Percentiles rank a stretch among this genome's conserved stretches.
Conservation (phyloP, 2,329 filamentous ascomycete species). For the Aspergillus calidoustus region DNA sequence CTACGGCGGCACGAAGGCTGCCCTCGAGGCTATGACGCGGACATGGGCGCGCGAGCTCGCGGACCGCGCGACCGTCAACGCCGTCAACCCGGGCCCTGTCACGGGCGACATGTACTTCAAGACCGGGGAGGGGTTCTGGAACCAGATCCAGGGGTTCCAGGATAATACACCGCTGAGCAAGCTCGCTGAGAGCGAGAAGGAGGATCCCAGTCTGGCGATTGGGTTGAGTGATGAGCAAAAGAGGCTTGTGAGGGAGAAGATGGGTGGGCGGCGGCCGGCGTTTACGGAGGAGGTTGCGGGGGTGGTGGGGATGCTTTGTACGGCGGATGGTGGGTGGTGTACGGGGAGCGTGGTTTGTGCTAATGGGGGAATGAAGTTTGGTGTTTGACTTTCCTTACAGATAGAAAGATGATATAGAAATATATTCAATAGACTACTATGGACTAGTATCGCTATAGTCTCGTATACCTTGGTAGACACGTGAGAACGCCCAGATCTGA, state of each 20-base stretch:
- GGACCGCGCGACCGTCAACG: constrained; percentile 67
- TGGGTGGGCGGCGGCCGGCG: constrained; percentile 62
- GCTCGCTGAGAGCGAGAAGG: constrained; percentile 57
- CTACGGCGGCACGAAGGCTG: constrained; percentile 70
- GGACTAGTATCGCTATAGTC: not conserved
- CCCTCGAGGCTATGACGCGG: constrained; percentile 70
- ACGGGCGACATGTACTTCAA: constrained; percentile 68
- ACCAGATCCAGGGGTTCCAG: constrained; percentile 63
- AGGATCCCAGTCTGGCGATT: constrained; percentile 57
- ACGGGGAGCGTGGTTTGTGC: constrained; percentile 80
- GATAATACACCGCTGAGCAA: constrained; percentile 68
- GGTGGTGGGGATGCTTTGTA: constrained; percentile 76
- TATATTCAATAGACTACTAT: not conserved
- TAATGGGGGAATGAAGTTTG: constrained; percentile 72
- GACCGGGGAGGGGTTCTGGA: constrained; percentile 62
- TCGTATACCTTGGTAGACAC: not conserved
- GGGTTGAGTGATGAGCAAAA: constrained; percentile 64
- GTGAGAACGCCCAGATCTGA: not conserved
- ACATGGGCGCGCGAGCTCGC: constrained; percentile 68
- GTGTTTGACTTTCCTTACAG: not conserved
- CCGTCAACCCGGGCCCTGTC: constrained; percentile 69
- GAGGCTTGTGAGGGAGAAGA: constrained; percentile 63
- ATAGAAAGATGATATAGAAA: not conserved
- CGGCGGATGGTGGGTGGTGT: constrained; percentile 73
- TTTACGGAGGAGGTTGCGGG: constrained; percentile 75